These are phyloP conservation scores for Cercospora beticola DNA, from an alignment of 2,329 filamentous ascomycete species.

Conservation along the genomic window DNA sequence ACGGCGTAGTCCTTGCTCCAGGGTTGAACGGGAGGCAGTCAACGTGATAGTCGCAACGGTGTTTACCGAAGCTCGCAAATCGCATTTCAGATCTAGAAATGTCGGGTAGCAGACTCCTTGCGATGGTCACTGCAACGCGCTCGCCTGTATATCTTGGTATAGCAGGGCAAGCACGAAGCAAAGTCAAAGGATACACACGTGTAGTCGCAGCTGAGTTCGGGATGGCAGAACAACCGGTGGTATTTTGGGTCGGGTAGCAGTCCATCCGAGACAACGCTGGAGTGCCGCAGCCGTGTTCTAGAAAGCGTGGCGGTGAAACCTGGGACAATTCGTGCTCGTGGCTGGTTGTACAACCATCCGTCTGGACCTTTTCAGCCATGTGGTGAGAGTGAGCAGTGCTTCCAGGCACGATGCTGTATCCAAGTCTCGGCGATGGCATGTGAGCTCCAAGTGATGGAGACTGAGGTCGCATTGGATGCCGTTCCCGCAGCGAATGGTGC, in stretches of 20 bases:
- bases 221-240: neutral
- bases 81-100: neutral
- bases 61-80: neutral
- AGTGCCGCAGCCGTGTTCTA: neutral
- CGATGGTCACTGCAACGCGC: neutral
- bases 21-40: neutral
- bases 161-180: neutral
- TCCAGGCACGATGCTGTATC: neutral
- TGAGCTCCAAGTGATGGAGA: neutral
- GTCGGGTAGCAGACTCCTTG: neutral
- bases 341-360: neutral
- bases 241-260: neutral
- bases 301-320: constrained; percentile 6
- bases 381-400: neutral
- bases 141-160: neutral
- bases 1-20: neutral
- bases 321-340: constrained; percentile 9
- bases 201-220: neutral
- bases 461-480: neutral
- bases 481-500: constrained; percentile 5
- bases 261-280: constrained; percentile 10
- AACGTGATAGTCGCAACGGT: neutral
- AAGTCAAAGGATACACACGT: neutral
- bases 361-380: neutral
- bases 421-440: neutral